Conservation (phyloP, 2,329 filamentous ascomycete genomes). For the Colletotrichum sansevieriae region DNA sequence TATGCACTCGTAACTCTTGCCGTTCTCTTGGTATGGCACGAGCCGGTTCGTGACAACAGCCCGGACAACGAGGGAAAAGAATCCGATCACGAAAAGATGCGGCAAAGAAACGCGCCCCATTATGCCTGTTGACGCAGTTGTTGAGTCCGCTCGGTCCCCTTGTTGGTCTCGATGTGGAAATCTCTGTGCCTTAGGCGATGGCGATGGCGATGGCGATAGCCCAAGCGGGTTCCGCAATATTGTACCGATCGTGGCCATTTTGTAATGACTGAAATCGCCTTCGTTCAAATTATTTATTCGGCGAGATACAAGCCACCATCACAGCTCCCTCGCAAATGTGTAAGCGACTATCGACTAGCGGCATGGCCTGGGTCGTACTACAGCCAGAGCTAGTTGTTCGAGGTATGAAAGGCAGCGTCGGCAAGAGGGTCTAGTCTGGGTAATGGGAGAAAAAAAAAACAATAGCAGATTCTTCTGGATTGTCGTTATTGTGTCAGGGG, state of each 20-base stretch:
- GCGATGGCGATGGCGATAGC: background rate
- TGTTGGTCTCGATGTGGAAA: background rate
- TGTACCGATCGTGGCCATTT: conserved; percentile 30
- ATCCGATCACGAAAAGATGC: conserved; percentile 8
- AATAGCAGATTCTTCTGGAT: conserved; percentile 4
- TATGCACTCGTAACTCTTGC: conserved; percentile 50
- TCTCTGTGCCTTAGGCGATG: background rate
- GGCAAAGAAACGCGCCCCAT: conserved; percentile 18
- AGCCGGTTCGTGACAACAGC: background rate
- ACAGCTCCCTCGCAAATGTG: conserved; percentile 17
- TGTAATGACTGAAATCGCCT: conserved; percentile 14
- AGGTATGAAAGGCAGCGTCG: background rate
- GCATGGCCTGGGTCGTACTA: conserved; percentile 25
- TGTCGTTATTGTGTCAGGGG: conserved; percentile 8
- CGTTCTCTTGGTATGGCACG: conserved; percentile 31
- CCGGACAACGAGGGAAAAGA: conserved; percentile 12
- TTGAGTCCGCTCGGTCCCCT: background rate
- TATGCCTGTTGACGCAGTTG: background rate
- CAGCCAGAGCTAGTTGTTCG: background rate
- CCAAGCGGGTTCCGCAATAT: conserved; percentile 8
- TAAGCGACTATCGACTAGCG: conserved; percentile 13
- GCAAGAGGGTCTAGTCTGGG: background rate
- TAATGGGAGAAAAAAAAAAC: background rate
- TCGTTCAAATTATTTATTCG: conserved; percentile 1
- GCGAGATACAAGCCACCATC: conserved; percentile 11